A percentile compares a stretch with the other conserved stretches of the same genome.
Conservation (phyloP, 2,329 filamentous ascomycete species). For the Fusarium proliferatum region DNA sequence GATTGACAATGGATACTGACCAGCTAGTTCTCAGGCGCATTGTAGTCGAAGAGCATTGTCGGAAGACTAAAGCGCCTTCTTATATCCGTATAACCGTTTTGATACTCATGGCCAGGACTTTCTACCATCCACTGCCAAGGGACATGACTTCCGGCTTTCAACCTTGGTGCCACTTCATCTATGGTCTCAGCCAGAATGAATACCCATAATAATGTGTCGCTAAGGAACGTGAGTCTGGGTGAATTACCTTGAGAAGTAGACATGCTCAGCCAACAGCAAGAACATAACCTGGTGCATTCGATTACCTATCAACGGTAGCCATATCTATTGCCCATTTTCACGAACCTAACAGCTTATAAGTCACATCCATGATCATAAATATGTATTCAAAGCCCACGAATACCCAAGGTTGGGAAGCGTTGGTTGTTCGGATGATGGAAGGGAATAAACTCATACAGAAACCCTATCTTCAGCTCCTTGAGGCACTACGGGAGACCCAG, state of each 20-base stretch:
- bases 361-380: not conserved
- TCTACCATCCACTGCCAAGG: not conserved
- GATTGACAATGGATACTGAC: not conserved
- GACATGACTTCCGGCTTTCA: not conserved
- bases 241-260: not conserved
- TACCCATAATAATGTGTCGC: not conserved
- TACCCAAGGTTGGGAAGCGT: not conserved
- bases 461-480: not conserved
- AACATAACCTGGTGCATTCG: not conserved
- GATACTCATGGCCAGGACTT: not conserved
- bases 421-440: not conserved
- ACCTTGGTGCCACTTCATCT: not conserved
- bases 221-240: not conserved
- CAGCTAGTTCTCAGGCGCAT: not conserved
- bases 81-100: not conserved
- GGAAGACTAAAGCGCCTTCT: not conserved
- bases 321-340: not conserved
- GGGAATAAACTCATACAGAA: not conserved
- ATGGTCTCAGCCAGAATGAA: not conserved
- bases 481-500: not conserved
- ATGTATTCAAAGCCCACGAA: not conserved
- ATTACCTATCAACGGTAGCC: not conserved
- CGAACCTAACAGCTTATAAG: not conserved
- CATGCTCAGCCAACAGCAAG: not conserved
- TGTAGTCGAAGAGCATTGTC: not conserved